These are phyloP conservation scores for Coemansia sp. DNA, from an alignment of 192 early-diverging fungal species.

Conservation along the genomic window DNA sequence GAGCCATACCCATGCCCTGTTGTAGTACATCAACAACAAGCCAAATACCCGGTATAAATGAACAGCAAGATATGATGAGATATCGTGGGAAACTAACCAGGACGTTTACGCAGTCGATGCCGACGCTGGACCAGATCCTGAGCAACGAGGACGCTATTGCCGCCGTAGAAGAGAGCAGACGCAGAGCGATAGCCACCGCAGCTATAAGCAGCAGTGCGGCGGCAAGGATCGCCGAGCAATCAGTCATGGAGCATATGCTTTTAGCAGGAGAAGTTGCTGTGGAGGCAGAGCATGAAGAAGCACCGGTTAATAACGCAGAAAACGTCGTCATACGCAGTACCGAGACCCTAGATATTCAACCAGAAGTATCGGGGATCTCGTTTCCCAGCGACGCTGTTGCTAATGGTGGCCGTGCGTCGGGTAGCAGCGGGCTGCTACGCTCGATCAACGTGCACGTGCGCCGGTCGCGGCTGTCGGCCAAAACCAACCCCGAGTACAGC, in stretches of 20 bases:
- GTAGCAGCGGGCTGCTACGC: neutral
- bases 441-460: conserved; percentile 17
- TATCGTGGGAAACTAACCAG: conserved; percentile 3
- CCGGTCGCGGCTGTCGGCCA: conserved; percentile 16
- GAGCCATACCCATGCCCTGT: too few species aligned
- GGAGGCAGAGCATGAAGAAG: too few species aligned
- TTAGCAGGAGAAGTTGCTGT: too few species aligned
- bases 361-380: neutral
- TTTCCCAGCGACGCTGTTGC: neutral
- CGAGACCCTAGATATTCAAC: too few species aligned
- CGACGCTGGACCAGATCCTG: conserved; percentile 1
- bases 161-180: conserved; percentile 16
- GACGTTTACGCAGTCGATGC: conserved; percentile 29
- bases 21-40: neutral
- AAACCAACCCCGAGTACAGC: conserved; percentile 20
- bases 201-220: conserved; percentile 11
- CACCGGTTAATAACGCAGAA: too few species aligned
- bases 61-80: neutral
- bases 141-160: conserved; percentile 14
- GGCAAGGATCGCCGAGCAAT: conserved; percentile 8
- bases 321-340: too few species aligned
- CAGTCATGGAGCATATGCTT: neutral
- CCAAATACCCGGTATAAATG: neutral
- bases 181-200: conserved; percentile 2
- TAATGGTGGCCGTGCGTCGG: neutral